These are phyloP conservation scores for Colletotrichum incanum DNA, from an alignment of 2,329 filamentous ascomycete genomes.

Conservation along the genomic window DNA sequence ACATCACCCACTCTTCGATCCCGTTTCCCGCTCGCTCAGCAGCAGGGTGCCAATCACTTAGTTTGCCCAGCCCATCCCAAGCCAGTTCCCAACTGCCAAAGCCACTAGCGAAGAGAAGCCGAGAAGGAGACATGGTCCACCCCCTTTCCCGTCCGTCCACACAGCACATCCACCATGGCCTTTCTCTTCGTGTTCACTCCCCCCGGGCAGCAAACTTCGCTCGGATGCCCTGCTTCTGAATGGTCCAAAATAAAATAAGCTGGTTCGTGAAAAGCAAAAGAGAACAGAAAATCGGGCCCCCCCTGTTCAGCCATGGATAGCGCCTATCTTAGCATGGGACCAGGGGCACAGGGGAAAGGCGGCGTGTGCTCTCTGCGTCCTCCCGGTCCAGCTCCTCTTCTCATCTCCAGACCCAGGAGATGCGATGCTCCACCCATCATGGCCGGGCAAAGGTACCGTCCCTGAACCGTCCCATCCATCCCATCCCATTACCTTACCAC, in stretches of 20 bases:
- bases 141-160: slow-evolving; percentile 38
- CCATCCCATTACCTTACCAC: slow-evolving; percentile 36
- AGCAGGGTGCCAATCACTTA: slow-evolving; percentile 30
- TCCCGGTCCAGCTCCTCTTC: slow-evolving; percentile 41
- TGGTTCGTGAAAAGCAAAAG: slow-evolving; percentile 37
- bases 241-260: slow-evolving; percentile 46
- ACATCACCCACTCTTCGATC: slow-evolving; percentile 23
- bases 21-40: slow-evolving; percentile 31
- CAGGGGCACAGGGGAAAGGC: slow-evolving; percentile 26
- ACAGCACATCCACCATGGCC: slow-evolving; percentile 20
- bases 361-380: slow-evolving; percentile 38
- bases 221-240: slow-evolving; percentile 37
- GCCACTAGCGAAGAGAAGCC: slow-evolving; percentile 30
- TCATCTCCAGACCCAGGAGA: slow-evolving; percentile 42
- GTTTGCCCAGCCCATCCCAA: slow-evolving; percentile 24
- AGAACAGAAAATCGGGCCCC: slow-evolving; percentile 36
- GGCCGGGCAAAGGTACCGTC: slow-evolving; percentile 34
- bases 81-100: slow-evolving; percentile 31
- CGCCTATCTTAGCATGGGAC: slow-evolving; percentile 32
- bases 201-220: slow-evolving; percentile 38
- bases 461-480: slow-evolving; percentile 44
- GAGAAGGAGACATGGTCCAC: slow-evolving; percentile 19
- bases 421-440: slow-evolving; percentile 37
- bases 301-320: slow-evolving; percentile 30
- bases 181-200: slow-evolving; percentile 32